Evolutionary conservation across 306 rosid species (phyloP), one percentile per base, ranked within the genome.

Genomic region (Cucurbita moschata): DNA sequence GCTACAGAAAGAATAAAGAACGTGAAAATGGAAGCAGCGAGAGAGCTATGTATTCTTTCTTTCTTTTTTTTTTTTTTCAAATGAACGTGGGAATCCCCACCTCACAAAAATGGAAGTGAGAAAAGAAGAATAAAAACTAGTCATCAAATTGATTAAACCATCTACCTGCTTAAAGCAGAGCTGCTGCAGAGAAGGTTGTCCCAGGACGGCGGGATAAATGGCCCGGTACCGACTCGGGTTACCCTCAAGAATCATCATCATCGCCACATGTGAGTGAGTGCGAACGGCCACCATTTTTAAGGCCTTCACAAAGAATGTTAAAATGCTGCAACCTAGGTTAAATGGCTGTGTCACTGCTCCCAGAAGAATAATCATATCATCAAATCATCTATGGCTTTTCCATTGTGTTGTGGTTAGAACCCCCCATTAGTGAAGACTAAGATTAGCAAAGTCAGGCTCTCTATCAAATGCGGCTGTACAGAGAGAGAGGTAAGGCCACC

Each of bases 281-380:
- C 96, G 78, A 64, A 78, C 26, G 81, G 71, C 71, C 97, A 90
- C 88, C 77, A 94, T 84, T 89, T 78, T 81, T 78, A 78, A 85
- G 98, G 97, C 88, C 90, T 84, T 96, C 99, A 91, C 95, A 89
- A 94, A 94, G 92, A 94, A 94, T 94, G 83, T 50, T 86, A 78
- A 78, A 86, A 82, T 80, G 77, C 51, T 85, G 68, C 74, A 78
- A 63, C 84, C 80, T 77, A 74, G 55, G 89, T 89, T 94, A 90
- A 94, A 82, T 76, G 46, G 46, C 63, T 82, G 96, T 86, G 89
- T 96, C 47, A 70, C 74, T 70, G 74, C 74, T 70, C 87, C 88
- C 95, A 91, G 51, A 80, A 88, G 68, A 59, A 8, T 43, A 59
- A 8, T 43, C 15, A 35, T 14, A 86, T 86, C 87, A 23, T 58